A percentile compares a stretch with the other conserved stretches of the same genome.
Conservation (phyloP, 306 rosid genomes). For the Vachellia collinsii region DNA sequence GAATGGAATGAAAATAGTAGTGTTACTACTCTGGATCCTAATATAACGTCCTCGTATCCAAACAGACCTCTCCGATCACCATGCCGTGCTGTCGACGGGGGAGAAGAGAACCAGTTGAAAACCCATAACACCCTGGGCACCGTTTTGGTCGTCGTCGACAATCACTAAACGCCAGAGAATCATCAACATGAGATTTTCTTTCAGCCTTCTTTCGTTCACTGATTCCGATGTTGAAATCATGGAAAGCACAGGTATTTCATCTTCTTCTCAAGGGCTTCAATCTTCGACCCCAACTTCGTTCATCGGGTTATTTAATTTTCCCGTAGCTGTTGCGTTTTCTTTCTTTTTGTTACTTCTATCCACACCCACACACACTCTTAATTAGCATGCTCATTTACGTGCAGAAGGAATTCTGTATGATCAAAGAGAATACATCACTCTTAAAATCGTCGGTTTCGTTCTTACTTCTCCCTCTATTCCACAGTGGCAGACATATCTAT, state of each 20-base stretch:
- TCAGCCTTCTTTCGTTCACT: constrained; percentile 48
- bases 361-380: neutral
- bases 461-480: neutral
- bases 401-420: neutral
- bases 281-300: constrained; percentile 28
- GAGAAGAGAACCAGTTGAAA: too few relatives aligned
- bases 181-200: constrained; percentile 21
- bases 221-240: constrained; percentile 58
- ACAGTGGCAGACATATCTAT: neutral
- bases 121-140: constrained; percentile 54
- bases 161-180: constrained; percentile 50
- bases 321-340: neutral
- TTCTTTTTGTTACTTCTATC: neutral
- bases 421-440: neutral
- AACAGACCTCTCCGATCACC: neutral
- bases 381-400: neutral
- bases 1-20: neutral
- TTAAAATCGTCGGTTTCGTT: neutral
- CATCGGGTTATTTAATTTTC: constrained; percentile 46
- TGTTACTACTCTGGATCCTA: neutral
- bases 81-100: neutral
- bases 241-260: constrained; percentile 51
- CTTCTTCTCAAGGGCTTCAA: constrained; percentile 50
- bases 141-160: too few relatives aligned
- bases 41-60: neutral